Evolutionary conservation across 2,329 filamentous ascomycete species (phyloP).

Genomic region (Hymenoscyphus scutula): DNA sequence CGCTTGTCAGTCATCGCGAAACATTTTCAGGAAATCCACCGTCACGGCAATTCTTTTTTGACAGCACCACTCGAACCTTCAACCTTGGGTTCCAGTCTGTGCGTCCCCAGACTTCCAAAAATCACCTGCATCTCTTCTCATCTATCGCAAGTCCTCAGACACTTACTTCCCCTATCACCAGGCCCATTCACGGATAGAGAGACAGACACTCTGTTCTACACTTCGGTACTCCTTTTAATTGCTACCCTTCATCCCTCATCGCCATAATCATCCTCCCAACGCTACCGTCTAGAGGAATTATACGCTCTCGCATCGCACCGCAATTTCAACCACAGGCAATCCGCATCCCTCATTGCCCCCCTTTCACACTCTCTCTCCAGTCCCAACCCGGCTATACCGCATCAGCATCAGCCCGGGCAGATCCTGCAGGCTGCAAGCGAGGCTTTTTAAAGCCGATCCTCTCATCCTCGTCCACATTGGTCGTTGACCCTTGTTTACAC

Average conservation of each 20-base stretch:
- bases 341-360: neutral
- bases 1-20: constrained; percentile 21
- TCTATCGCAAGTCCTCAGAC: constrained; percentile 5
- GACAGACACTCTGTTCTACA: no score
- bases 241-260: neutral
- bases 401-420: constrained; percentile 20
- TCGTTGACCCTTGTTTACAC: neutral
- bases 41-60: neutral
- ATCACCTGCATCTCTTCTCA: constrained; percentile 1
- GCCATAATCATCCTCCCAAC: neutral
- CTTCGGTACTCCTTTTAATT: neutral
- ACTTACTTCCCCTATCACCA: constrained; percentile 6
- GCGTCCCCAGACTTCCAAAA: constrained; percentile 17
- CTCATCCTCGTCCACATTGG: constrained; percentile 3
- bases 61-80: constrained; percentile 3
- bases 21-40: constrained; percentile 28
- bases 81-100: constrained; percentile 19
- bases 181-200: constrained; percentile 12
- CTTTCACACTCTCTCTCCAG: neutral
- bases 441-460: constrained; percentile 15
- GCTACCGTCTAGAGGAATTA: neutral
- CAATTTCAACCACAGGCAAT: neutral
- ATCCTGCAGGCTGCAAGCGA: constrained; percentile 26
- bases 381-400: constrained; percentile 1
- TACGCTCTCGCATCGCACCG: neutral